Conservation (phyloP, 106 monocot genomes). For the Dendrobium catenatum region DNA sequence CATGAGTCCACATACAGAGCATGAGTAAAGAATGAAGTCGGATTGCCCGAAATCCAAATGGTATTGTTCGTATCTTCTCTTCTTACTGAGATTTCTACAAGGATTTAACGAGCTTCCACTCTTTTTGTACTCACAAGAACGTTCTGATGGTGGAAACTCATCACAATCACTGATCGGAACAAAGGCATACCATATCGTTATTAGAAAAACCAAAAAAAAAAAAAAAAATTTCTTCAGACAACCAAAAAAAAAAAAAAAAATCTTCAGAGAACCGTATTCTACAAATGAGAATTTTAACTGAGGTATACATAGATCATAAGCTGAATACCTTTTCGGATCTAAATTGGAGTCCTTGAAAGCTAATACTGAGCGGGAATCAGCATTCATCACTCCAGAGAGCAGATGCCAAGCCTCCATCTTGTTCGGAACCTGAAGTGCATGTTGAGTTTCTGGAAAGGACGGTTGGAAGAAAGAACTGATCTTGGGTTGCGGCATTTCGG, state of each 20-base stretch:
- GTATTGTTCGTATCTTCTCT: slow-evolving; percentile 53
- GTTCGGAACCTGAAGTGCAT: background rate
- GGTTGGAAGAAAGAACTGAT: slow-evolving; percentile 2
- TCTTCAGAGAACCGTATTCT: background rate
- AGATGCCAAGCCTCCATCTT: background rate
- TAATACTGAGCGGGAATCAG: background rate
- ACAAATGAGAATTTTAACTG: background rate
- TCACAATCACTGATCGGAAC: background rate
- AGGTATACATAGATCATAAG: background rate
- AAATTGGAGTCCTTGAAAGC: background rate
- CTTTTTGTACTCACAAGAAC: background rate
- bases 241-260: background rate
- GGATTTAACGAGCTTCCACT: background rate
- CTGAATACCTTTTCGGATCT: background rate
- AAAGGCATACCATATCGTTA: background rate
- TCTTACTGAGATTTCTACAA: slow-evolving; percentile 15
- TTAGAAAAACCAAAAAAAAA: background rate
- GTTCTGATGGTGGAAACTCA: background rate
- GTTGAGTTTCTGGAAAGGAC: background rate
- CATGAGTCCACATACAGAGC: slow-evolving; percentile 52
- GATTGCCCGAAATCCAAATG: slow-evolving; percentile 67
- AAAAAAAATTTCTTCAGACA: background rate
- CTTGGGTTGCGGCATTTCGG: background rate
- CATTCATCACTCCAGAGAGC: background rate
- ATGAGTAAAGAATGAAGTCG: slow-evolving; percentile 53